These are phyloP conservation scores for Cladosporium sp. DNA, from an alignment of 2,329 filamentous ascomycete species.

Conservation along the genomic window DNA sequence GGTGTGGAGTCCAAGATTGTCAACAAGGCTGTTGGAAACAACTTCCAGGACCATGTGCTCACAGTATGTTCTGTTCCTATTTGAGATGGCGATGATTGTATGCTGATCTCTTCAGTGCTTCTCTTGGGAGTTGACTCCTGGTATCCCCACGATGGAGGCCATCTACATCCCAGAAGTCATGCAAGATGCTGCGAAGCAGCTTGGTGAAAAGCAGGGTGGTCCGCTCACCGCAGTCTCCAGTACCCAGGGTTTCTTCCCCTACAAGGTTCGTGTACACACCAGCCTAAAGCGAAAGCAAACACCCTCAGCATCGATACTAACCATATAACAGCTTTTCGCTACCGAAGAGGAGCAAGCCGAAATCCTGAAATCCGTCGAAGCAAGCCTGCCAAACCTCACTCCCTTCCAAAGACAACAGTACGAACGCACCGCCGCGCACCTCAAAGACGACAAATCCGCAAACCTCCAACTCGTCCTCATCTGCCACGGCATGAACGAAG, in stretches of 20 bases:
- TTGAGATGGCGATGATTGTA: constrained; percentile 46
- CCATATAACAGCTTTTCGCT: constrained; percentile 23
- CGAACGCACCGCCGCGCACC: constrained; percentile 30
- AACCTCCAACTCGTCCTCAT: constrained; percentile 35
- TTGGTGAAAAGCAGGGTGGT: constrained; percentile 28
- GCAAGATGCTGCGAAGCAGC: constrained; percentile 30
- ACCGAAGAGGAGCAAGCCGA: constrained; percentile 30
- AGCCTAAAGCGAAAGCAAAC: background rate
- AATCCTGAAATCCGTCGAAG: constrained; percentile 29
- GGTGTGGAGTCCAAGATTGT: constrained; percentile 51
- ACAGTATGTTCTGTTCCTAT: constrained; percentile 34
- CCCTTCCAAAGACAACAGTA: constrained; percentile 34
- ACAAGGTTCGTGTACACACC: constrained; percentile 20
- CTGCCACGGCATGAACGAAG: constrained; percentile 27
- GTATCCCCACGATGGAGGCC: constrained; percentile 26
- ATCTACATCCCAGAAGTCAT: constrained; percentile 30
- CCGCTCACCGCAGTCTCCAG: constrained; percentile 30
- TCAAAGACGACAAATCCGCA: constrained; percentile 33
- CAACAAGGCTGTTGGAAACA: constrained; percentile 58
- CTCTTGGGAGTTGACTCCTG: constrained; percentile 25
- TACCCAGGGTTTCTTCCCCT: constrained; percentile 35
- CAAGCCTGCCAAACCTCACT: constrained; percentile 22
- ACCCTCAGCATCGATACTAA: background rate
- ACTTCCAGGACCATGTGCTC: constrained; percentile 56
- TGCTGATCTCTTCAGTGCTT: constrained; percentile 1